Evolutionary conservation across 106 monocot genomes (phyloP), one percentile per base, ranked within the genome.

Genomic region (Posidonia australis): DNA sequence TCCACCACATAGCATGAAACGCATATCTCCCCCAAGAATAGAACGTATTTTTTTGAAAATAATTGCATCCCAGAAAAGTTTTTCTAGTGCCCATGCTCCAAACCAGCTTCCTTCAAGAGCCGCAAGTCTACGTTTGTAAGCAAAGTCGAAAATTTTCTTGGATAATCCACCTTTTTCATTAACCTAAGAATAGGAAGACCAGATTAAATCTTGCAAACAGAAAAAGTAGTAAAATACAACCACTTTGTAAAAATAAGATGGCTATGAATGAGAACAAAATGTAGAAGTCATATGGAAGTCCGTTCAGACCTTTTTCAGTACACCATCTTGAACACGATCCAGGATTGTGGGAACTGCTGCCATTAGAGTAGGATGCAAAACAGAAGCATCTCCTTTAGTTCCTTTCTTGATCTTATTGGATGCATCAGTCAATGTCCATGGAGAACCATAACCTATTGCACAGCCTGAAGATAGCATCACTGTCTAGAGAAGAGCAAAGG

Each of bases 401-500:
- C 85, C 85, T 65, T 74, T 82, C 66, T 79, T 86, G 7, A 86
- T 79, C 76, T 82, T 86, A 56, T 74, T 86, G 32, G 85, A 82
- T 48, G 85, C 63, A 55, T 86, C 85, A 26, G 81, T 86, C 21
- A 86, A 57, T 26, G 85, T 82, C 78, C 76, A 56, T 23, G 81
- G 16, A 19, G 85, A 82, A 32, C 82, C 75, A 68, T 86, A 86
- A 9, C 85, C 85, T 54, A 85, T 76, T 27, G 81, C 69, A 63
- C 54, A 48, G 21, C 85, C 85, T 46, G 76, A 28, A 67, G 66
- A 23, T 42, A 76, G 3, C 81, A 85, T 80, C n/a, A 74, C 78
- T 64, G 61, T 54, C 81, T 85, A 30, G 22, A 63, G 5, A 24
- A 31, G 28, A 47, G n/a, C n/a, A 65, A 53, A 46, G 44, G 18